Evolutionary conservation across 2,329 filamentous ascomycete species (phyloP).

Genomic region (Pseudocercospora macadamiae): DNA sequence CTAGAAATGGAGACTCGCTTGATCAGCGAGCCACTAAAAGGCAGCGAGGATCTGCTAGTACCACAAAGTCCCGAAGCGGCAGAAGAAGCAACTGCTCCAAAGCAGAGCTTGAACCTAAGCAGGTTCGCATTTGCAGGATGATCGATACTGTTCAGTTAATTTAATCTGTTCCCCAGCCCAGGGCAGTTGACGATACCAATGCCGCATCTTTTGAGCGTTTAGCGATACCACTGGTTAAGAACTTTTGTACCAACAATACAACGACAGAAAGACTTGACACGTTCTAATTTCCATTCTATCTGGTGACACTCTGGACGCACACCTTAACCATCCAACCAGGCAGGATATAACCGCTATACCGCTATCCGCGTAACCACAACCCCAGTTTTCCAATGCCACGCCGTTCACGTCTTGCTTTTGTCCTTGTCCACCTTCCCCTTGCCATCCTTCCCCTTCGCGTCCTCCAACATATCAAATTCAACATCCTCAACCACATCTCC

Average conservation of each 20-base stretch:
- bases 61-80: conserved; percentile 48
- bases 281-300: no score
- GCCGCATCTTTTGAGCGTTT: conserved; percentile 2
- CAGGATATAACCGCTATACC: no score
- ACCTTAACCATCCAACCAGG: no score
- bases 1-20: conserved; percentile 31
- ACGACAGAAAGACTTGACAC: no score
- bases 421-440: no score
- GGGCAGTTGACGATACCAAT: conserved; percentile 2
- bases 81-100: conserved; percentile 32
- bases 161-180: background rate
- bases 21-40: conserved; percentile 37
- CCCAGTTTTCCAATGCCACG: no score
- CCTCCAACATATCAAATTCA: background rate
- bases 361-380: no score
- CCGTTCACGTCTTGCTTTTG: no score
- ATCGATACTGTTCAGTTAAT: background rate
- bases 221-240: background rate
- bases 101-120: conserved; percentile 43
- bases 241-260: background rate
- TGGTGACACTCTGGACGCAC: no score
- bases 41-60: conserved; percentile 53
- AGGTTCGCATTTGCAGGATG: conserved; percentile 43
- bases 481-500: background rate
- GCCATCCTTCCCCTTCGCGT: background rate